A percentile compares a stretch with the other conserved stretches of the same genome.
Conservation (phyloP, 2,329 filamentous ascomycete genomes). For the Ramichloridium luteum region DNA sequence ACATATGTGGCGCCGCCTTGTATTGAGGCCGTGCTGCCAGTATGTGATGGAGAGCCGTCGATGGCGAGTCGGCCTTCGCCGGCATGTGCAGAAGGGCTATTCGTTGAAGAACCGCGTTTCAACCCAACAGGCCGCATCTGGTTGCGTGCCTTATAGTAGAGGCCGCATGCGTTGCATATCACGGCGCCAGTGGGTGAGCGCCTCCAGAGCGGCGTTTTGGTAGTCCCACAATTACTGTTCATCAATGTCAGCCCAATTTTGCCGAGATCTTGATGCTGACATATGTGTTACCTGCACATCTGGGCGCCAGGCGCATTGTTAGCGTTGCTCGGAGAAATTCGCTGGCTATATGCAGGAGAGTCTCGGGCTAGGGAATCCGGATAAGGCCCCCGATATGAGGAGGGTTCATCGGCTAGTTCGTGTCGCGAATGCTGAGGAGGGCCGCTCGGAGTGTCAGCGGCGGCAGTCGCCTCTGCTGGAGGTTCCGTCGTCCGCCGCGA, state of each 20-base stretch:
- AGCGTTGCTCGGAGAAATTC: constrained; percentile 5
- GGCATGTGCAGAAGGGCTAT: constrained; percentile 14
- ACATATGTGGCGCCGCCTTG: constrained; percentile 54
- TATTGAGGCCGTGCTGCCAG: constrained; percentile 28
- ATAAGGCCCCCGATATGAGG: no score
- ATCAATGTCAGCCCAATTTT: constrained; percentile 4
- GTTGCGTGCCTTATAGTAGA: constrained; percentile 90
- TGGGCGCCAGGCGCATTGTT: constrained; percentile 44
- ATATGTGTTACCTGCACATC: constrained; percentile 52
- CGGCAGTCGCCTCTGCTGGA: neutral
- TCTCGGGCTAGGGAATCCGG: no score
- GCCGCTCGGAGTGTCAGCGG: neutral
- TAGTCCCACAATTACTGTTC: constrained; percentile 86
- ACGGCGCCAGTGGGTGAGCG: constrained; percentile 84
- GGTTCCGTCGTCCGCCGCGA: constrained; percentile 4
- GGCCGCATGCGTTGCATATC: constrained; percentile 93
- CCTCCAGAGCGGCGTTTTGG: constrained; percentile 86
- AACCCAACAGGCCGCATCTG: constrained; percentile 80
- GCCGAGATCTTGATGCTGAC: neutral
- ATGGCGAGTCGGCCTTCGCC: constrained; percentile 27
- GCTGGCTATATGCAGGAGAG: constrained; percentile 2
- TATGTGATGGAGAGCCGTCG: no score
- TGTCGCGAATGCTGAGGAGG: constrained; percentile 4
- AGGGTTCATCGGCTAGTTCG: constrained; percentile 2
- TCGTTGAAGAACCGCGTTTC: constrained; percentile 55